These are phyloP conservation scores for Elaeis oleifera DNA, from an alignment of 202 grass and related monocot genomes.

Conservation along the genomic window DNA sequence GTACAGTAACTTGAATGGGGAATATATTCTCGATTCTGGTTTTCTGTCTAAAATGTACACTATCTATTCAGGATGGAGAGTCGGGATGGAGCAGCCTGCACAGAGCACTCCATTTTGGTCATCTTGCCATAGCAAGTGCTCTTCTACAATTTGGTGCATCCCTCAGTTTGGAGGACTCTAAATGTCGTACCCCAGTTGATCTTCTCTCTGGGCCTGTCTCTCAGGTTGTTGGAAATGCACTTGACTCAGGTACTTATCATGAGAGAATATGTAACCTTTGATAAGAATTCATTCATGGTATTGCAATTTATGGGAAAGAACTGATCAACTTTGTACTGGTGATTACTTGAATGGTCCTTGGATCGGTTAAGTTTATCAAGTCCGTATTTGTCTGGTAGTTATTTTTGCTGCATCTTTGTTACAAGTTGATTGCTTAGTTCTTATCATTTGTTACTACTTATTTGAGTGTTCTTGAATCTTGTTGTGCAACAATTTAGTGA, in stretches of 20 bases:
- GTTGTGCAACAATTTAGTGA: background rate
- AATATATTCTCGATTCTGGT: no score
- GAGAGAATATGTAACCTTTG: background rate
- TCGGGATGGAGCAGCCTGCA: constrained; percentile 98
- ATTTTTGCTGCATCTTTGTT: no score
- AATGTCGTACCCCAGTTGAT: constrained; percentile 79
- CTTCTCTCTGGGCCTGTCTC: constrained; percentile 86
- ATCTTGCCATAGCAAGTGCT: constrained; percentile 66
- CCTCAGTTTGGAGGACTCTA: constrained; percentile 76
- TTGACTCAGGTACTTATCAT: constrained; percentile 60
- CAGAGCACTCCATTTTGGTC: constrained; percentile 93
- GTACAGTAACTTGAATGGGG: no score
- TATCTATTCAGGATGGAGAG: constrained; percentile 68
- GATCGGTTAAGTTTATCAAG: no score
- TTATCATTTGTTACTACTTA: no score
- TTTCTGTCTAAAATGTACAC: no score
- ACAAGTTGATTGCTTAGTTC: no score
- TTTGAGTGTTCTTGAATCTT: background rate
- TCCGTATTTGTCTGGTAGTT: no score
- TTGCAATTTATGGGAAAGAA: no score
- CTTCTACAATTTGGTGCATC: constrained; percentile 82
- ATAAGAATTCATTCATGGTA: no score
- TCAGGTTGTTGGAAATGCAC: constrained; percentile 44
- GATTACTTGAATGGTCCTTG: no score
- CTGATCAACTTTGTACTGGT: no score